phyloP scores from a whole-genome alignment of 2,329 filamentous ascomycete species.

The Fonsecaea pugnacius region DNA sequence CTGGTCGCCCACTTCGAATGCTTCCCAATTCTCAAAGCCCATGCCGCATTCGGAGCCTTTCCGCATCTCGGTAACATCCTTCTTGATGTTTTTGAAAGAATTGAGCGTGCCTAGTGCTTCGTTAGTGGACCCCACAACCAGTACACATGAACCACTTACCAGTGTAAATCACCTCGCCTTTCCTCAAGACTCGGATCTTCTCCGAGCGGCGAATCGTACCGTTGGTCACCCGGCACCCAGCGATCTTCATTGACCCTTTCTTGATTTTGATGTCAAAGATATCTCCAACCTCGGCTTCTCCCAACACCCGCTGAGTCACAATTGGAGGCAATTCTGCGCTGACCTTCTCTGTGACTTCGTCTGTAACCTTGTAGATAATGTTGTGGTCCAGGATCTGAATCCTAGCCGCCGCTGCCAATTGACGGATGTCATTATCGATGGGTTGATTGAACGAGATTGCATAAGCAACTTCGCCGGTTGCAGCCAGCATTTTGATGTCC shows the following conservation, averaged over 20 bases:
- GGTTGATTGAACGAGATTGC: conserved; percentile 86
- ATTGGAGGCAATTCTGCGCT: conserved; percentile 70
- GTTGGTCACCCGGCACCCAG: conserved; percentile 85
- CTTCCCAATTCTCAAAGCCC: conserved; percentile 77
- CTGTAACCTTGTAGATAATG: conserved; percentile 60
- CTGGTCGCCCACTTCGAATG: conserved; percentile 78
- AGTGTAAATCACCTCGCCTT: conserved; percentile 73
- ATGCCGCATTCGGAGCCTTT: conserved; percentile 96
- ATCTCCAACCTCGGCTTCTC: conserved; percentile 84
- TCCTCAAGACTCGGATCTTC: conserved; percentile 73
- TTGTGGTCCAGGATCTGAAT: conserved; percentile 84
- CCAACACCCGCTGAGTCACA: conserved; percentile 72
- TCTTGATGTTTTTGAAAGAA: conserved; percentile 89
- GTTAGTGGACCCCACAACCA: conserved; percentile 10
- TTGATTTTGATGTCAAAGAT: conserved; percentile 83
- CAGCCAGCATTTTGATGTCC: conserved; percentile 76
- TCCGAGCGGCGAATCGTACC: conserved; percentile 68
- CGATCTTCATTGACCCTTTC: conserved; percentile 72
- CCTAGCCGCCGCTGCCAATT: conserved; percentile 69
- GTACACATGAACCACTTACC: conserved; percentile 62
- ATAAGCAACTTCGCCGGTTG: conserved; percentile 72
- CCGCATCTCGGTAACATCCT: conserved; percentile 83
- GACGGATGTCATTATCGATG: conserved; percentile 69
- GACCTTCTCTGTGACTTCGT: conserved; percentile 61
- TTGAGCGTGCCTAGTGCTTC: conserved; percentile 68